Evolutionary conservation across 192 early-diverging fungal genomes (phyloP), one percentile per base, ranked within the genome.

Genomic region (Coemansia sp.): DNA sequence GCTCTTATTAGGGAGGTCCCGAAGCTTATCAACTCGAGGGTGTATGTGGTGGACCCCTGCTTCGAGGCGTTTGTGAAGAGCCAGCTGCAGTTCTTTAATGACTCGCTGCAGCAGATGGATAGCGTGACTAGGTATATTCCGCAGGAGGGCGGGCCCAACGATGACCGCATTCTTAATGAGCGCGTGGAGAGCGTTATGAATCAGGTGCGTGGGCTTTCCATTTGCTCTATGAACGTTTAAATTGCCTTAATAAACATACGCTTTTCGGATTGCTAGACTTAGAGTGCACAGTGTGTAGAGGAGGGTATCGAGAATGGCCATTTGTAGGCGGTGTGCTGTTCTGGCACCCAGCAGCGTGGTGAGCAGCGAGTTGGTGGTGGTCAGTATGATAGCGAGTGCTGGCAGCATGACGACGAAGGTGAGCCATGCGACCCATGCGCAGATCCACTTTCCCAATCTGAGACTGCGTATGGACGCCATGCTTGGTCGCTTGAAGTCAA

Each of bases 61-160:
- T 96, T 99, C 69, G 95, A 97, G 69, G 96, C 95, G 8, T 79
- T 99, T 26, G 91, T 97, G 58, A 95, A 96, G 79, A 85, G 90
- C 14, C 96, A 99, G 73, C 73, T 96, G n/a, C 85, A 87, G 62
- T 98, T 98, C 83, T 91, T 92, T 60, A 91, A 91, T 71, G 86
- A 88, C 39, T 92, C 92, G 51, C 88, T 88, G 57, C 84, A 89
- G 28, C 86, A 87, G 62, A 84, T 98, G 66, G 88, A 91, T 60
- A 65, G 76, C 3, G 73, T 94, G 4, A 68, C 87, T 38, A 71
- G 86, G 39, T 77, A 83, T 31, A 84, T 93, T 62, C 89, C 88
- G n/a, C 76, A 82, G 60, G 56, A 58, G 33, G 1, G 6, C 63
- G 75, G 11, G 86, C 89, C 2, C 9, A 69, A 83, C 39, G 81